Percentiles rank a stretch among this genome's conserved stretches.
phyloP scores from a whole-genome alignment of 176 grass and related monocot genomes.

The Aegilops bicornis region DNA sequence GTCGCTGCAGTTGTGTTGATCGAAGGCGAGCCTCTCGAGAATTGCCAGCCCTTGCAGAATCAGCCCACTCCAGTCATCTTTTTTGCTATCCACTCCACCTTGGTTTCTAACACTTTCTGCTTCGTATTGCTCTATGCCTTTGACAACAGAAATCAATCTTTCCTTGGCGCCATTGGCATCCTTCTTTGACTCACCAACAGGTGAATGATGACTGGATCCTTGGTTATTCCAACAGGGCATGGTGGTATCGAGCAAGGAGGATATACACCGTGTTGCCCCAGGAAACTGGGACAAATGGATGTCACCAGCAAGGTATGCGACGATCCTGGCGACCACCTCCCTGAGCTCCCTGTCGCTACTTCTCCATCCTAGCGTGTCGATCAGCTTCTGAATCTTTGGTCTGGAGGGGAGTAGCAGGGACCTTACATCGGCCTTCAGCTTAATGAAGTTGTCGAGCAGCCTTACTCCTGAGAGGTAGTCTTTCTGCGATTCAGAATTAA shows the following conservation, averaged over 20 bases:
- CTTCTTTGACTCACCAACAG: background rate
- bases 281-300: background rate
- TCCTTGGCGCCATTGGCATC: too few relatives aligned
- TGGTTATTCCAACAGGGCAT: background rate
- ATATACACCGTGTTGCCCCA: background rate
- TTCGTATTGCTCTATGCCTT: background rate
- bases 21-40: background rate
- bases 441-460: background rate
- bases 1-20: background rate
- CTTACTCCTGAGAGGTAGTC: background rate
- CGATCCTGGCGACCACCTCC: background rate
- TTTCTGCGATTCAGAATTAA: background rate
- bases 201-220: background rate
- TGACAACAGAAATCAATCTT: background rate
- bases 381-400: background rate
- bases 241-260: background rate
- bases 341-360: background rate
- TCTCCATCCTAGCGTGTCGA: background rate
- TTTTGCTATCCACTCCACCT: too few relatives aligned
- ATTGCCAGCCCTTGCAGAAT: slow-evolving; percentile 5
- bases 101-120: background rate
- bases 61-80: background rate
- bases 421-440: background rate
- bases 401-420: background rate
- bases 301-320: background rate